phyloP scores from a whole-genome alignment of 495 filamentous ascomycete species.

The Podospora fimiseda region DNA sequence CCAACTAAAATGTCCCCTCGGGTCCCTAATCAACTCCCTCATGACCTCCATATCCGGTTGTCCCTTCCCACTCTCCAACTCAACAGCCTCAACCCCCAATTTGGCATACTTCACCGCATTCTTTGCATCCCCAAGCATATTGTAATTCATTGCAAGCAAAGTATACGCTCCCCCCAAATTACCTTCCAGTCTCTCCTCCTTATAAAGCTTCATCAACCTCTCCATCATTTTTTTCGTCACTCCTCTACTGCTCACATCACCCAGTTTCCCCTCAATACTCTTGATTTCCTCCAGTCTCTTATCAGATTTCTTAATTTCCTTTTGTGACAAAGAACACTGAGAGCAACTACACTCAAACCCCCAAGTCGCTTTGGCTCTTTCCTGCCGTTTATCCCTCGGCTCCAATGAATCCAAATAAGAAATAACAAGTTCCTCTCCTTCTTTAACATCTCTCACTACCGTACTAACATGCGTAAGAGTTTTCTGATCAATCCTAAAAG shows the following conservation, averaged over 20 bases:
- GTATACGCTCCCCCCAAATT: slow-evolving; percentile 21
- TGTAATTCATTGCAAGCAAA: slow-evolving; percentile 28
- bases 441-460: slow-evolving; percentile 17
- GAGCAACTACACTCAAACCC: slow-evolving; percentile 18
- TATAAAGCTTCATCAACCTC: slow-evolving; percentile 18
- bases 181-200: slow-evolving; percentile 22
- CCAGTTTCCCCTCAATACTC: slow-evolving; percentile 17
- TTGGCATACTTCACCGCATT: slow-evolving; percentile 19
- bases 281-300: slow-evolving; percentile 20
- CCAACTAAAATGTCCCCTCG: slow-evolving; percentile 22
- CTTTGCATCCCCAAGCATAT: slow-evolving; percentile 22
- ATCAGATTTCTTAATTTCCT: slow-evolving; percentile 17
- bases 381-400: slow-evolving; percentile 11
- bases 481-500: slow-evolving; percentile 15
- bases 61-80: slow-evolving; percentile 21
- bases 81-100: slow-evolving; percentile 21
- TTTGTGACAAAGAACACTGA: slow-evolving; percentile 5
- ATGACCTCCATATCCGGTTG: slow-evolving; percentile 19
- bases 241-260: slow-evolving; percentile 7
- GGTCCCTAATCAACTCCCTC: slow-evolving; percentile 11
- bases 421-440: slow-evolving; percentile 25
- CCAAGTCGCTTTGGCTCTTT: slow-evolving; percentile 8
- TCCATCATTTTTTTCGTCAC: slow-evolving; percentile 17
- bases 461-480: slow-evolving; percentile 18
- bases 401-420: slow-evolving; percentile 21